Evolutionary conservation across 1,139 yeast species (phyloP), one percentile per base, ranked within the genome.

Genomic region (Debaryomyces udenii): DNA sequence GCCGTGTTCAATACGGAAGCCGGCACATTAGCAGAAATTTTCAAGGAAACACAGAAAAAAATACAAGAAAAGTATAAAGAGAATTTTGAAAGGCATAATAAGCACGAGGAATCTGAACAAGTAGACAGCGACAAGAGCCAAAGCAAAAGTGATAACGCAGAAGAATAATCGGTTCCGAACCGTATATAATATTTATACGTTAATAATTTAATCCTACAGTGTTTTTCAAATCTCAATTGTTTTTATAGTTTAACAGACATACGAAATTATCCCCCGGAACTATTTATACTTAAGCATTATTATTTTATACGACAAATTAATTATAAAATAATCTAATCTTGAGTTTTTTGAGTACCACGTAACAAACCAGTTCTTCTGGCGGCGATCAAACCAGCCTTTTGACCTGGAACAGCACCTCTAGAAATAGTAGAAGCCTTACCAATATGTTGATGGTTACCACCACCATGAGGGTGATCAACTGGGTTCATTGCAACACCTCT

Each of bases 371-470:
- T 94, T 87, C 99, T 90, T 89, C 99, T 91, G 75, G 99, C 99
- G 69, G 99, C 99, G 74, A 94, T 94, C 74, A 93, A 91, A 93
- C 99, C 99, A 75, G 96, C 96, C 95, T 93, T 93, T 83, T 93
- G 99, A 90, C 99, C 99, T 68, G 99, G 81, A 74, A 93, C 99
- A 66, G 99, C 98, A 77, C 96, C 96, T 87, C 99, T 90, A 64
- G 96, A 86, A 69, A 93, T 93, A 70, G 99, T 93, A 68, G 99
- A 93, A 72, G 99, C 99, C 86, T 93, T 93, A 91, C 99, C 98
- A 84, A 93, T 93, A 78, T 93, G 99, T 84, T 93, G 99, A 81
- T 93, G 99, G 97, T 93, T 93, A 93, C 99, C 99, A 91, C 99
- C 99, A 87, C 99, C 99, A 78, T 91, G 98, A 75, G 98, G 98